These are phyloP conservation scores for Drechslerella dactyloides DNA, from an alignment of 2,329 filamentous ascomycete species.

Conservation along the genomic window DNA sequence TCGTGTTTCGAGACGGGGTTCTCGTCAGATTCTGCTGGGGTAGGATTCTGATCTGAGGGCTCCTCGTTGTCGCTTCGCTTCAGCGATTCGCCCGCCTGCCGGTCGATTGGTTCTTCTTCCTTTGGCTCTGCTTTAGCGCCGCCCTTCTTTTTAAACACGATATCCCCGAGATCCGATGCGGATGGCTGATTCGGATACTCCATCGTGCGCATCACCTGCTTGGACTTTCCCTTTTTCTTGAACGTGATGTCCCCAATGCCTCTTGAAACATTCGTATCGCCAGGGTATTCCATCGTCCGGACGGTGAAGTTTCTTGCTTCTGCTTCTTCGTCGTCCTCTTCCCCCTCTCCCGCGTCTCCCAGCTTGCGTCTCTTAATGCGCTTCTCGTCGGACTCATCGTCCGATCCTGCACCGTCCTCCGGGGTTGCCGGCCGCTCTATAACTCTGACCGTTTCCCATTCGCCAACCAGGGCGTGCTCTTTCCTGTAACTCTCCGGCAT, in stretches of 20 bases:
- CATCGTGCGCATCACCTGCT: conserved; percentile 46
- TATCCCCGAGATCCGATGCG: conserved; percentile 13
- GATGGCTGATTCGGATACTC: conserved; percentile 55
- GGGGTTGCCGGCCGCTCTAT: conserved; percentile 61
- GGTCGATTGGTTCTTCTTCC: conserved; percentile 43
- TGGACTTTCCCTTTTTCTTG: conserved; percentile 53
- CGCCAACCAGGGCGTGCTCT: conserved; percentile 85
- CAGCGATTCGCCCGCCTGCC: conserved; percentile 8
- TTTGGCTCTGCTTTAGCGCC: conserved; percentile 56
- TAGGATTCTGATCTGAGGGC: conserved; percentile 54
- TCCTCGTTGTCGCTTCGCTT: conserved; percentile 54
- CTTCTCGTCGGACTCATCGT: conserved; percentile 65
- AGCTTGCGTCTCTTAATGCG: conserved; percentile 68
- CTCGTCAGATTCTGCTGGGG: conserved; percentile 22
- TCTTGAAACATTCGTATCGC: conserved; percentile 52
- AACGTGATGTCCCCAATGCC: conserved; percentile 61
- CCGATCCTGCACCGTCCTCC: conserved; percentile 59
- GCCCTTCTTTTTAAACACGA: conserved; percentile 52
- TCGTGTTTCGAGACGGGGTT: conserved; percentile 44
- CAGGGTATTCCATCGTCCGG: conserved; percentile 56
- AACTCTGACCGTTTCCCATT: conserved; percentile 77
- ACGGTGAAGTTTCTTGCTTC: conserved; percentile 53
- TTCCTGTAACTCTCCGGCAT: conserved; percentile 78
- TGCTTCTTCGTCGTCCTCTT: conserved; percentile 54
- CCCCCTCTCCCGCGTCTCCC: conserved; percentile 53